These are phyloP conservation scores for Populus simonii DNA, from an alignment of 345 rosid genomes.

Conservation along the genomic window DNA sequence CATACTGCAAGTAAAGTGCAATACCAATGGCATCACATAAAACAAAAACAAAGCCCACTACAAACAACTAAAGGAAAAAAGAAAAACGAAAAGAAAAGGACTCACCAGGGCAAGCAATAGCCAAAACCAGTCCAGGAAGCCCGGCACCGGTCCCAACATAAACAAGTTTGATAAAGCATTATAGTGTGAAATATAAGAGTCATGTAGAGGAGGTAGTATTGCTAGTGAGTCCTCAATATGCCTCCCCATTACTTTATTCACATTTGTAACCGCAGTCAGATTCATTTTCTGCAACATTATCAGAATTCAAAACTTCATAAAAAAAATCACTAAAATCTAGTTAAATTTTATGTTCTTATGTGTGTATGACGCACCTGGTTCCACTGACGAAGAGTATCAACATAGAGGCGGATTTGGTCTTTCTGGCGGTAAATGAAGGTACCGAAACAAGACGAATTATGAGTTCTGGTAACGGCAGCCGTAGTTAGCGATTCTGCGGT, in stretches of 20 bases:
- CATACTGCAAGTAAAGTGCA: constrained; percentile 44
- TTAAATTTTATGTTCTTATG: neutral
- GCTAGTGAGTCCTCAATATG: constrained; percentile 89
- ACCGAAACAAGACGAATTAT: constrained; percentile 36
- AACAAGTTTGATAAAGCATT: constrained; percentile 42
- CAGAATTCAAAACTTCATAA: neutral
- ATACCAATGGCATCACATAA: neutral
- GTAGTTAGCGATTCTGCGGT: constrained; percentile 11
- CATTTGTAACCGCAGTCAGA: constrained; percentile 74
- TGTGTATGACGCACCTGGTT: constrained; percentile 58
- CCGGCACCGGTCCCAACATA: constrained; percentile 93
- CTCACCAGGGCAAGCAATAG: constrained; percentile 73
- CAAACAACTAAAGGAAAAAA: neutral
- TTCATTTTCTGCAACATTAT: constrained; percentile 61
- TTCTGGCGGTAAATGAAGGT: constrained; percentile 51
- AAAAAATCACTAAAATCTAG: neutral
- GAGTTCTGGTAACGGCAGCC: constrained; percentile 4
- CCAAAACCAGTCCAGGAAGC: constrained; percentile 85
- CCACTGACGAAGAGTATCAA: constrained; percentile 74
- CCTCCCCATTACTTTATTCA: constrained; percentile 66
- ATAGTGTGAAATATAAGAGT: constrained; percentile 43
- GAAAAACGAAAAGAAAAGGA: neutral
- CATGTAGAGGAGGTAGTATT: constrained; percentile 54
- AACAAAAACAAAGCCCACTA: neutral
- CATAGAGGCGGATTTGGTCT: constrained; percentile 61